Conservation (phyloP, 2,329 filamentous ascomycete species). For the Xylaria multiplex region DNA sequence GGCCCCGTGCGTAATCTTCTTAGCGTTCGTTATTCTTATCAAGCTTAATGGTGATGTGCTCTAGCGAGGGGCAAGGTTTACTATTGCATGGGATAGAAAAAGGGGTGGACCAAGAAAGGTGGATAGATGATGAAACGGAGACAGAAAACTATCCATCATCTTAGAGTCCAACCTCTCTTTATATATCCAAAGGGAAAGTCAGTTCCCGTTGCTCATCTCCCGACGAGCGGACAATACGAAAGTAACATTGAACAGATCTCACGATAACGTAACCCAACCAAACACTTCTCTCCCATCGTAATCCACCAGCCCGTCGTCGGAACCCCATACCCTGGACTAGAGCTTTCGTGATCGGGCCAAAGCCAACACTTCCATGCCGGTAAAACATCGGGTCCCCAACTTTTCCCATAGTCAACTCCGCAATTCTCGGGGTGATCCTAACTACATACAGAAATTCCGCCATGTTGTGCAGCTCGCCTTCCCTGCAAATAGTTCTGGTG, state of each 20-base stretch:
- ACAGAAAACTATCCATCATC: too few species aligned
- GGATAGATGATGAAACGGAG: not conserved
- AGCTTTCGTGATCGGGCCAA: slow-evolving; percentile 5
- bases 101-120: too few species aligned
- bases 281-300: not conserved
- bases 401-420: slow-evolving; percentile 11
- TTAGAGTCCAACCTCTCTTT: not conserved
- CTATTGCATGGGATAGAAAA: too few species aligned
- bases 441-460: slow-evolving; percentile 31
- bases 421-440: not conserved
- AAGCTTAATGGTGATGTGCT: not conserved
- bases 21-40: too few species aligned
- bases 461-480: not conserved
- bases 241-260: not conserved
- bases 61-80: too few species aligned
- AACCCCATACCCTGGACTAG: not conserved
- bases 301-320: slow-evolving; percentile 5
- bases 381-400: slow-evolving; percentile 26
- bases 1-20: not conserved
- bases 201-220: slow-evolving; percentile 10
- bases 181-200: slow-evolving; percentile 19
- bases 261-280: not conserved
- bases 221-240: not conserved
- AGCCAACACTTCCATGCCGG: slow-evolving; percentile 12
- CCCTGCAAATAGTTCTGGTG: not conserved